A percentile compares a stretch with the other conserved stretches of the same genome.
phyloP scores from a whole-genome alignment of 805 yeast genomes.

The Saturnispora dispora region DNA sequence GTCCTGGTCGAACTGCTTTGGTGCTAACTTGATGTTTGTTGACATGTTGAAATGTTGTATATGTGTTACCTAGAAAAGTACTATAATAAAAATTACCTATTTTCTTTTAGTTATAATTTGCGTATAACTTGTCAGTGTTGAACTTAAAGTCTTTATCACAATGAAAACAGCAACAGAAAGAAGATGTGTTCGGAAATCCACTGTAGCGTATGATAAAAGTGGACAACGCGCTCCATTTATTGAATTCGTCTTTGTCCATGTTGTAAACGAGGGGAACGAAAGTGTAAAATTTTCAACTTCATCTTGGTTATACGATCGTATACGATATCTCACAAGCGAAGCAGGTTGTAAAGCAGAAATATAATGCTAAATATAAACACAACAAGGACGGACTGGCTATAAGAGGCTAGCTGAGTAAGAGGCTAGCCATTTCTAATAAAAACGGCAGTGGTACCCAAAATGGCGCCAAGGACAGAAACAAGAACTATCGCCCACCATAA shows the following conservation, averaged over 20 bases:
- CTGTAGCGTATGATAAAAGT: not conserved
- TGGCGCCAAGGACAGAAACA: constrained; percentile 40
- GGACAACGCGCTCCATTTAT: constrained; percentile 1
- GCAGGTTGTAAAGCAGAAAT: not conserved
- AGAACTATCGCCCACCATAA: constrained; percentile 20
- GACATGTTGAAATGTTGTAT: constrained; percentile 11
- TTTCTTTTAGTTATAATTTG: not conserved
- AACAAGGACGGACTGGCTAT: not conserved
- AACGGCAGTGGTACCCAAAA: constrained; percentile 55
- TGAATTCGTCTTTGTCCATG: not conserved
- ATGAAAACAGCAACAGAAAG: not conserved
- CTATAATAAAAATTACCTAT: not conserved
- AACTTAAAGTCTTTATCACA: not conserved
- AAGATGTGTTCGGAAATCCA: not conserved
- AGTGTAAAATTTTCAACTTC: not conserved
- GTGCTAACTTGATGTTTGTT: constrained; percentile 31
- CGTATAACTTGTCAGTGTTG: not conserved
- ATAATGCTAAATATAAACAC: not conserved
- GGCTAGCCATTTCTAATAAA: constrained; percentile 10
- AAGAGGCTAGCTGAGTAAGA: too few species aligned
- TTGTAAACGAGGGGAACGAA: constrained; percentile 5
- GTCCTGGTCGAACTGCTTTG: constrained; percentile 51
- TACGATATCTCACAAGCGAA: not conserved
- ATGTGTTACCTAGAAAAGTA: not conserved
- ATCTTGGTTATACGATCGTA: not conserved